Evolutionary conservation across 2,329 filamentous ascomycete genomes (phyloP).

Genomic region (Cladosporium sp.): DNA sequence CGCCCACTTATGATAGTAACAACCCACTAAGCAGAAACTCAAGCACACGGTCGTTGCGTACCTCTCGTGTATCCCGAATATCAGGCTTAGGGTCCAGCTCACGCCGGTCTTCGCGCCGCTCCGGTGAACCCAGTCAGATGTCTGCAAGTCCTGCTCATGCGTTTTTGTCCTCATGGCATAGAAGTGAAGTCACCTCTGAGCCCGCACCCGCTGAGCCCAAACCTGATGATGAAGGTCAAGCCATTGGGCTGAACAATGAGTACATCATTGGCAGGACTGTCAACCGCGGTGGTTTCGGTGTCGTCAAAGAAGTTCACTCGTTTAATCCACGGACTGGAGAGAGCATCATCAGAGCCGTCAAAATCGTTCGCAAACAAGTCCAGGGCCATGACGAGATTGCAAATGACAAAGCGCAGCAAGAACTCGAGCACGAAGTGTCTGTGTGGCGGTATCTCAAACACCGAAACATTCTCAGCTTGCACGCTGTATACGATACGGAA

Average conservation of each 20-base stretch:
- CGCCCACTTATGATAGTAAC: conserved; percentile 19
- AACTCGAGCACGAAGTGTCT: conserved; percentile 63
- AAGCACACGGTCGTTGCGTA: conserved; percentile 24
- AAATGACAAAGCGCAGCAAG: conserved; percentile 59
- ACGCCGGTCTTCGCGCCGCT: conserved; percentile 23
- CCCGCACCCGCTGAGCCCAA: conserved; percentile 32
- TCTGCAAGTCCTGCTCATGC: conserved; percentile 29
- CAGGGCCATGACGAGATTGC: conserved; percentile 51
- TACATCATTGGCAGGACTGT: conserved; percentile 63
- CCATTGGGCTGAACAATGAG: conserved; percentile 53
- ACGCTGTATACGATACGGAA: conserved; percentile 60
- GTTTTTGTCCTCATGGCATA: conserved; percentile 25
- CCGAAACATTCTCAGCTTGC: conserved; percentile 54
- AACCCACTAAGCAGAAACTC: conserved; percentile 25
- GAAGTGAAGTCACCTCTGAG: conserved; percentile 16
- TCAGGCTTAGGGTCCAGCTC: conserved; percentile 14
- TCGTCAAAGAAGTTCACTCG: conserved; percentile 61
- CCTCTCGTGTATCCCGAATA: conserved; percentile 16
- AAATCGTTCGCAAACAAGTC: conserved; percentile 59
- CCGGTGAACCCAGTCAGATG: conserved; percentile 20
- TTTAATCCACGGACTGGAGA: conserved; percentile 44
- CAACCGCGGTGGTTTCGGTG: conserved; percentile 59
- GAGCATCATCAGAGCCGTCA: conserved; percentile 56
- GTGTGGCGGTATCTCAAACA: conserved; percentile 62
- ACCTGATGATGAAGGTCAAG: conserved; percentile 62